Conservation (phyloP, 176 grass and related monocot species). For the Alopecurus myosuroides region DNA sequence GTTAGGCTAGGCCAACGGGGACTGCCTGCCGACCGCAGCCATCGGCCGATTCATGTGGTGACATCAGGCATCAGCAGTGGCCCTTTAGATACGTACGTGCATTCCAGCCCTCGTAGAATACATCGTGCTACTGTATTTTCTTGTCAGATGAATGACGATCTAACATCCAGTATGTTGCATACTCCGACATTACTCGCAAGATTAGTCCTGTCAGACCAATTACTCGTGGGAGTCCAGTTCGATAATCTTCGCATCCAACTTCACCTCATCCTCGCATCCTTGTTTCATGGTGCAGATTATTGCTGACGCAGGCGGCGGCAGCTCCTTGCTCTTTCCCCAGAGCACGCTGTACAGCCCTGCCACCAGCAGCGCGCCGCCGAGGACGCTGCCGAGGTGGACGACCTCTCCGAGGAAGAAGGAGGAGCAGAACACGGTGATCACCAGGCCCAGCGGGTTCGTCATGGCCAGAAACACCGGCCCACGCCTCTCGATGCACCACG, state of each 20-base stretch:
- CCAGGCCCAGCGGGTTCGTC: slow-evolving; percentile 42
- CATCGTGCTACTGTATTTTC: neutral
- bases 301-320: neutral
- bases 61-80: neutral
- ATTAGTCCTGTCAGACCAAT: neutral
- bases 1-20: too few species aligned
- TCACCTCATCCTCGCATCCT: neutral
- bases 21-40: too few species aligned
- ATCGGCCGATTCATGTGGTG: too few species aligned
- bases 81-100: neutral
- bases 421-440: slow-evolving; percentile 48
- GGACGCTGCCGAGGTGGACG: slow-evolving; percentile 52
- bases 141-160: neutral
- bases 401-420: slow-evolving; percentile 44
- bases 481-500: too few species aligned
- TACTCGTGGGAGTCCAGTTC: neutral
- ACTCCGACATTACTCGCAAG: neutral
- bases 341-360: too few species aligned
- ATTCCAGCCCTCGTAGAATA: neutral
- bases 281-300: neutral
- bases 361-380: slow-evolving; percentile 40
- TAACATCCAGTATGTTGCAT: too few species aligned
- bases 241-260: neutral
- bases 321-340: too few species aligned
- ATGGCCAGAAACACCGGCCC: slow-evolving; percentile 59